Evolutionary conservation across 768 basidiomycete species (phyloP), one percentile per base, ranked within the genome.

Genomic region (Wakefieldia striispora): DNA sequence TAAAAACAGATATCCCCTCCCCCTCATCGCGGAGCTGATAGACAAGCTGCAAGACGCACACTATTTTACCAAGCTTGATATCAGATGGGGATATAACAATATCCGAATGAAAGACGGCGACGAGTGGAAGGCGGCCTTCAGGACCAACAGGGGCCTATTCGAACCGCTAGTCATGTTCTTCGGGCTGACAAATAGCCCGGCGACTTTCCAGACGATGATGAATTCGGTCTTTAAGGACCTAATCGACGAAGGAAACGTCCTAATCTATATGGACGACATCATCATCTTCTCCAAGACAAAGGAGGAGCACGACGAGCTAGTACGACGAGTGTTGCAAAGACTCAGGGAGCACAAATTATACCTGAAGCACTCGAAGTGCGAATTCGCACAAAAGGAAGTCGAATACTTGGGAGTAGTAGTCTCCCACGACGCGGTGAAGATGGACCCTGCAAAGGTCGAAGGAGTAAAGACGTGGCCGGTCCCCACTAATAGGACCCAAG

Each of bases 41-140:
- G 43, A 66, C 4, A 56, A 62, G 16, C 58, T 70, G 0, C 46
- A 53, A 3, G 24, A 41, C 0, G 56, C 70, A 0, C 40, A 43
- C 1, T 45, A 66, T 42, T 69, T 66, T 43, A 64, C 63, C 11
- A 65, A 62, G 42, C 13, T 66, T 14, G 65, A 75, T 52, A 43
- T 73, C 12, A 42, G 56, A 0, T 60, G 56, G 40, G 71, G 65
- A 0, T 75, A 71, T 40, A 67, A 75, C 43, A 63, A 65, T 9
- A 39, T 72, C 4, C 46, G 56, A 1, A 57, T 73, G 17, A 44
- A 42, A 2, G 51, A 57, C 12, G 62, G 65, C 1, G 51, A 70
- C 42, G 56, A 68, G 41, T 65, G 60, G 64, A 69, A 72, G 23
- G 71, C 62, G 0, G 68, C 67, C 0, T 73, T 72, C 36, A 24